Evolutionary conservation across 495 filamentous ascomycete species (phyloP), one percentile per base, ranked within the genome.

Genomic region (Cetradonia linearis): DNA sequence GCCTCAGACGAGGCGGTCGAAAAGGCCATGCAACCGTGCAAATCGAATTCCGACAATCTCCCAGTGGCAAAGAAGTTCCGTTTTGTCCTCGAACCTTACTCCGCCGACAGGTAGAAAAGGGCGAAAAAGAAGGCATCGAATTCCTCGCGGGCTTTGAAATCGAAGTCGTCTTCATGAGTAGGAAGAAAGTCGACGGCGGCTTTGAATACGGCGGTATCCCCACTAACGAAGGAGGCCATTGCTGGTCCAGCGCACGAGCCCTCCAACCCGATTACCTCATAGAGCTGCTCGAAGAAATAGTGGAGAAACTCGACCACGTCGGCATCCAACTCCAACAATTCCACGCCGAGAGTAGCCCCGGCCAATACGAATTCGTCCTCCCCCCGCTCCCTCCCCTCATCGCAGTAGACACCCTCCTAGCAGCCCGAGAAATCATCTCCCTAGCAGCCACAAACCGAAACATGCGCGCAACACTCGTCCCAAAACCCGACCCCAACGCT

Each of bases 311-410:
- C 4, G 75, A 73, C 5, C 67, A 70, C 4, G 77, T 83, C 56
- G 86, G 81, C 16, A 87, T 96, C 58, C 66, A 80, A 8, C 72
- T 91, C 20, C 77, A 87, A 54, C 83, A 89, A 68, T 85, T 89
- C 68, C 91, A 96, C 68, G 70, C 91, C 23, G 91, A 94, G 67
- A 81, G 78, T 56, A 80, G 84, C 0, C 76, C 79, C 0, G 88
- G 88, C 10, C 91, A 95, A 65, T 95, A 85, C 68, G 91, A 95
- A 68, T 86, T 95, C 63, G 76, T 90, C 18, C 81, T 92, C 0
- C 78, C 83, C 0, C 83, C 87, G 0, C 72, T 76, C 0, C 69
- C 80, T 0, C 86, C 90, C 0, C 69, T 93, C 4, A 70, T 76
- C 5, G 88, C 89, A 0, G 81, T 89, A 47, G 90, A 94, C 71